phyloP scores from a whole-genome alignment of 2,329 filamentous ascomycete genomes.

The Aspergillus arachidicola region DNA sequence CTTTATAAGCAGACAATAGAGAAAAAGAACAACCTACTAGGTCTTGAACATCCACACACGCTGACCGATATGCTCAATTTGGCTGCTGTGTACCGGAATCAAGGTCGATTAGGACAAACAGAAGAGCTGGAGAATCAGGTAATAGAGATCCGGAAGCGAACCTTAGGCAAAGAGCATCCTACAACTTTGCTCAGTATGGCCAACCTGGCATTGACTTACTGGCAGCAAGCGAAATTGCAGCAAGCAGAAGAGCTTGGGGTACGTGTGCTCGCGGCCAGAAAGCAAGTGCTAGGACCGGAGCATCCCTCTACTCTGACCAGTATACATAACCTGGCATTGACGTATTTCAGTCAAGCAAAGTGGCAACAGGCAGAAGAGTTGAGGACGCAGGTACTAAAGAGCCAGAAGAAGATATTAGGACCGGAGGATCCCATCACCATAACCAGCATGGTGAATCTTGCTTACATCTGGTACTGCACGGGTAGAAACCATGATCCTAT shows the following conservation, averaged over 20 bases:
- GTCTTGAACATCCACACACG: neutral
- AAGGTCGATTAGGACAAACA: neutral
- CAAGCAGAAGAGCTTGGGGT: no score
- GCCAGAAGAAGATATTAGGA: neutral
- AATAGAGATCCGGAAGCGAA: neutral
- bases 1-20: neutral
- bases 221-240: no score
- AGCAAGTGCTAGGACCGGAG: neutral
- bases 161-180: neutral
- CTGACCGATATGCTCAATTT: neutral
- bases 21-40: neutral
- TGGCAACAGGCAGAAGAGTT: conserved; percentile 4
- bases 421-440: neutral
- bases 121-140: neutral
- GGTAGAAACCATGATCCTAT: neutral
- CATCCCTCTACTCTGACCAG: neutral
- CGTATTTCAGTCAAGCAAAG: neutral
- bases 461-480: neutral
- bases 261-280: neutral
- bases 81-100: no score
- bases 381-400: neutral
- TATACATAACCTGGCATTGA: neutral
- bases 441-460: neutral
- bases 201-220: no score
- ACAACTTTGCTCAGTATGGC: neutral